phyloP scores from a whole-genome alignment of 2,329 filamentous ascomycete species.

The Stachybotrys elegans region DNA sequence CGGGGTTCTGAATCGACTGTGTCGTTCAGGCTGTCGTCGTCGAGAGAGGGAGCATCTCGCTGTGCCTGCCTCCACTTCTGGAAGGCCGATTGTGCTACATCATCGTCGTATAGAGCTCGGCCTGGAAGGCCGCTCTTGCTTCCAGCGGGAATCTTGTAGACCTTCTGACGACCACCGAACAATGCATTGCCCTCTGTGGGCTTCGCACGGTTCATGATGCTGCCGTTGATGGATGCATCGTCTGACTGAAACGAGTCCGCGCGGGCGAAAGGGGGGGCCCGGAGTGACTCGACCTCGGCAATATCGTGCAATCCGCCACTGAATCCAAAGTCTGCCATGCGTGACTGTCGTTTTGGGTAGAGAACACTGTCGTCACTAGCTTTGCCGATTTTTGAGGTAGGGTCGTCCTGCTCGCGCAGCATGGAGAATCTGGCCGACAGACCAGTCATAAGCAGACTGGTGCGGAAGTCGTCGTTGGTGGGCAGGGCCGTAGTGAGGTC shows the following conservation, averaged over 20 bases:
- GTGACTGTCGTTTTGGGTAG: slow-evolving; percentile 74
- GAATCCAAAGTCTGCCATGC: slow-evolving; percentile 65
- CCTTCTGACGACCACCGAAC: slow-evolving; percentile 93
- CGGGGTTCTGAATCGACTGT: slow-evolving; percentile 41
- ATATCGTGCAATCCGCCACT: slow-evolving; percentile 69
- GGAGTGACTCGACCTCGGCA: slow-evolving; percentile 81
- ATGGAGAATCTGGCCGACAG: slow-evolving; percentile 95
- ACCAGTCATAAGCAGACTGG: slow-evolving; percentile 91
- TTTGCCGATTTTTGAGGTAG: slow-evolving; percentile 82
- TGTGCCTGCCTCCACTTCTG: slow-evolving; percentile 66
- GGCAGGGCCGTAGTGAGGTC: slow-evolving; percentile 73
- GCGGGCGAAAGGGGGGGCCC: slow-evolving; percentile 54
- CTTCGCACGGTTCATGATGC: slow-evolving; percentile 79
- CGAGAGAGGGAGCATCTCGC: slow-evolving; percentile 41
- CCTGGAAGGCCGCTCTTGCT: slow-evolving; percentile 48
- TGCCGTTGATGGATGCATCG: slow-evolving; percentile 55
- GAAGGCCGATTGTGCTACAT: slow-evolving; percentile 78
- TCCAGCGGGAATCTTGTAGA: slow-evolving; percentile 73
- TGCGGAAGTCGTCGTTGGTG: slow-evolving; percentile 83
- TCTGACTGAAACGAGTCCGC: slow-evolving; percentile 61
- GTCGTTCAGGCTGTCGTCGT: slow-evolving; percentile 28
- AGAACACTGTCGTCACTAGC: slow-evolving; percentile 93
- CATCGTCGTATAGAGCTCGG: slow-evolving; percentile 72
- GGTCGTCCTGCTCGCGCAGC: slow-evolving; percentile 91
- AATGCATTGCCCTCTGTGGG: slow-evolving; percentile 86